Evolutionary conservation across 306 rosid genomes (phyloP).

Genomic region (Neltuma alba): DNA sequence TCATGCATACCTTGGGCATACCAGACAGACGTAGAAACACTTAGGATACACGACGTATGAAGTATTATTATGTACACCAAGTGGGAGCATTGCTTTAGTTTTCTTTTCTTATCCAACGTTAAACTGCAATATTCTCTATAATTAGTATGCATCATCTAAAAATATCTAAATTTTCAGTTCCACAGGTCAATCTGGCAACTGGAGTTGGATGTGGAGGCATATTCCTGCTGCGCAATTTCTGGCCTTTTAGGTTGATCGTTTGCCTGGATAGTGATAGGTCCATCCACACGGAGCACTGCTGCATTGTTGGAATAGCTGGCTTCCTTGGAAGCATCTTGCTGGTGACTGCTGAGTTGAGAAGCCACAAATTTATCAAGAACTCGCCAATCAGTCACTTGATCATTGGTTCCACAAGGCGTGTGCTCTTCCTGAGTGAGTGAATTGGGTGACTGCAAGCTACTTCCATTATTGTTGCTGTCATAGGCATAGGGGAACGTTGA

Average conservation of each 20-base stretch:
- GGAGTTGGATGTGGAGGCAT: slow-evolving; percentile 63
- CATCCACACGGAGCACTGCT: slow-evolving; percentile 33
- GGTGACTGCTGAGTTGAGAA: slow-evolving; percentile 69
- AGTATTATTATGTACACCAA: slow-evolving; percentile 59
- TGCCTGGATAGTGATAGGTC: slow-evolving; percentile 43
- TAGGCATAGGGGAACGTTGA: slow-evolving; percentile 38
- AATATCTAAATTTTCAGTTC: slow-evolving; percentile 51
- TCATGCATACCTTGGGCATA: slow-evolving; percentile 22
- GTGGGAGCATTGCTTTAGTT: slow-evolving; percentile 28
- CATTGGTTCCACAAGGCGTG: slow-evolving; percentile 38
- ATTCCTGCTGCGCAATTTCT: slow-evolving; percentile 49
- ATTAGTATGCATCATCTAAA: slow-evolving; percentile 53
- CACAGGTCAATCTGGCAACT: slow-evolving; percentile 73
- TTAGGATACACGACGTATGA: slow-evolving; percentile 28
- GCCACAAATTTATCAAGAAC: slow-evolving; percentile 81
- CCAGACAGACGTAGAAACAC: slow-evolving; percentile 26
- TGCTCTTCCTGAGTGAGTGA: slow-evolving; percentile 55
- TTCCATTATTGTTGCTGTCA: slow-evolving; percentile 35
- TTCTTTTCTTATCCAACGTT: not conserved
- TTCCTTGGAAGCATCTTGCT: slow-evolving; percentile 55
- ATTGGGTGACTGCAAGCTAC: slow-evolving; percentile 41
- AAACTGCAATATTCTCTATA: slow-evolving; percentile 40
- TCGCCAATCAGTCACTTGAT: slow-evolving; percentile 74
- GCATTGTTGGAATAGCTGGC: slow-evolving; percentile 38
- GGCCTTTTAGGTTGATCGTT: slow-evolving; percentile 41